Percentiles rank a stretch among this genome's conserved stretches.
These are phyloP conservation scores for Platanthera zijinensis DNA, from an alignment of 106 monocot genomes.

Conservation along the genomic window DNA sequence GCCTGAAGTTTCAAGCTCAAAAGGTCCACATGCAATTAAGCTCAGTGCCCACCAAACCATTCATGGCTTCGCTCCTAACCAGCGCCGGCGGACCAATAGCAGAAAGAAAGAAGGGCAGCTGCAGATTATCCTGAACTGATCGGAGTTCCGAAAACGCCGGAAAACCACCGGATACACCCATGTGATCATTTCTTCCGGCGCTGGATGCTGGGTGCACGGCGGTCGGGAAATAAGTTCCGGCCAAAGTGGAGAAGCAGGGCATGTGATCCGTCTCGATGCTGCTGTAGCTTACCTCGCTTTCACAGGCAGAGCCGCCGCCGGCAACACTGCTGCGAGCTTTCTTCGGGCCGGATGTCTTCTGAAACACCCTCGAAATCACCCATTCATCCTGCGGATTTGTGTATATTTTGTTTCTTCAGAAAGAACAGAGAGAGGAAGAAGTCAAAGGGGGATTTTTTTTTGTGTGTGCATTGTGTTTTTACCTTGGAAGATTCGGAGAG, in stretches of 20 bases:
- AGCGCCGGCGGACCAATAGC: not conserved
- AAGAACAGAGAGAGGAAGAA: not conserved
- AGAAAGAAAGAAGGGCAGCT: slow-evolving; percentile 50
- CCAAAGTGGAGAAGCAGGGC: slow-evolving; percentile 94
- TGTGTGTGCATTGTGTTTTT: not conserved
- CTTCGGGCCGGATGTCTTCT: slow-evolving; percentile 35
- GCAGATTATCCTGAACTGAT: slow-evolving; percentile 52
- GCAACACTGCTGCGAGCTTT: slow-evolving; percentile 25
- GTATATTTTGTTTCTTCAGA: not conserved
- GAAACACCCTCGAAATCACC: slow-evolving; percentile 80
- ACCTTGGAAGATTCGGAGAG: slow-evolving; percentile 85
- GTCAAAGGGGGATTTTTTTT: not conserved
- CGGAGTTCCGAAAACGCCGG: slow-evolving; percentile 27
- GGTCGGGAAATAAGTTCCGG: slow-evolving; percentile 1
- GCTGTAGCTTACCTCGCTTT: slow-evolving; percentile 24
- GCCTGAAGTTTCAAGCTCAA: slow-evolving; percentile 18
- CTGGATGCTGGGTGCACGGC: not conserved
- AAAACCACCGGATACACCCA: too few relatives aligned
- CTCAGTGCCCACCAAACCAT: slow-evolving; percentile 43
- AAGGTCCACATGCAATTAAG: slow-evolving; percentile 64
- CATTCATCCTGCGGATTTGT: slow-evolving; percentile 62
- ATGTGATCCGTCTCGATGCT: slow-evolving; percentile 50
- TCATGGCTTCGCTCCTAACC: not conserved
- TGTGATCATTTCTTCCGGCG: not conserved
- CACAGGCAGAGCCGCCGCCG: slow-evolving; percentile 19